Evolutionary conservation across 257 asterid genomes (phyloP).

Genomic region (Nicotiana noctiflora): DNA sequence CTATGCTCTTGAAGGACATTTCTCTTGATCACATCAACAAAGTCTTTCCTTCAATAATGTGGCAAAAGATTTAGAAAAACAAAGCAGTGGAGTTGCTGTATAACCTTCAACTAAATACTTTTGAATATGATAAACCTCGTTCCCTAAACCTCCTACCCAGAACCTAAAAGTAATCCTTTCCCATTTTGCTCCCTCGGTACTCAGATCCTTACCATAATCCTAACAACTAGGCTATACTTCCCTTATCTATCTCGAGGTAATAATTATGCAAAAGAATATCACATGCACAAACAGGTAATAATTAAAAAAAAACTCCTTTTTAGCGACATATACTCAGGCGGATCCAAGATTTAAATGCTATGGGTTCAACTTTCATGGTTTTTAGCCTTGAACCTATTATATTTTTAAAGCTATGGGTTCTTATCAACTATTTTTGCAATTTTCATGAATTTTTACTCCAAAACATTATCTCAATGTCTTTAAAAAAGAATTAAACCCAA

Average conservation of each 20-base stretch:
- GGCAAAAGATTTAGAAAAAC: not conserved
- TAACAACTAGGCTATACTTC: not conserved
- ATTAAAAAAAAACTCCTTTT: not conserved
- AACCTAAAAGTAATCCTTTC: not conserved
- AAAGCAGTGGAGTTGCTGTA: not conserved
- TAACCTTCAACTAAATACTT: not conserved
- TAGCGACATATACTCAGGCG: not conserved
- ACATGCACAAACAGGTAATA: too few relatives aligned
- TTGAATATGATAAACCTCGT: not conserved
- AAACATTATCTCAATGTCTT: not conserved
- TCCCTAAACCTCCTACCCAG: not conserved
- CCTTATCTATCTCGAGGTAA: not conserved
- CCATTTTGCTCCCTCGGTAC: not conserved
- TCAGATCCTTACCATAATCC: not conserved
- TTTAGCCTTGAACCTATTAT: too few relatives aligned
- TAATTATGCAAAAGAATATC: not conserved
- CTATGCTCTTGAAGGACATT: conserved; percentile 79
- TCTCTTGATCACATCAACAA: conserved; percentile 19
- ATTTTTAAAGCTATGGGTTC: too few relatives aligned
- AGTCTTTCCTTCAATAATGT: conserved; percentile 9
- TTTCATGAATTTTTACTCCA: too few relatives aligned
- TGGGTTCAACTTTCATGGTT: too few relatives aligned
- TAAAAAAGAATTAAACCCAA: not conserved
- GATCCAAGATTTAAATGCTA: too few relatives aligned
- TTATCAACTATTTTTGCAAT: too few relatives aligned